Evolutionary conservation across 73 alveolate genomes (phyloP).

Genomic region (Symbiodinium natans): DNA sequence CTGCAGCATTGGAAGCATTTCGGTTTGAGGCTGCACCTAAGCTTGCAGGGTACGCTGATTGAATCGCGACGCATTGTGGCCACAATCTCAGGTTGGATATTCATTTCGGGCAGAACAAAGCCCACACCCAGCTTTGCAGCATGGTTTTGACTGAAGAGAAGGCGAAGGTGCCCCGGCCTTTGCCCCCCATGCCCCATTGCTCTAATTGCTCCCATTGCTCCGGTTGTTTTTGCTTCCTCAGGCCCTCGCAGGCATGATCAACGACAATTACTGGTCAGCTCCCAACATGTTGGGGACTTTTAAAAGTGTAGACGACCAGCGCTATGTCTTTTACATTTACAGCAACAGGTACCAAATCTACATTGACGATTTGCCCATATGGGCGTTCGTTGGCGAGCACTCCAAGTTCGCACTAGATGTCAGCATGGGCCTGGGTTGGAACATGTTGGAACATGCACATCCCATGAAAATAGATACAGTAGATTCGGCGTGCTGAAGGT

Average conservation of each 20-base stretch:
- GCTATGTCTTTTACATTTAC: background rate
- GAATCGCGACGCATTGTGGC: background rate
- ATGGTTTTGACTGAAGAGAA: conserved; percentile 54
- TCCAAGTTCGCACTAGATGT: conserved; percentile 91
- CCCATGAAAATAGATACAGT: too few relatives aligned
- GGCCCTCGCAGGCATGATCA: conserved; percentile 69
- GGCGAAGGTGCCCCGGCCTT: conserved; percentile 69
- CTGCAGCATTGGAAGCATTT: background rate
- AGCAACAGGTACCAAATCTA: conserved; percentile 81
- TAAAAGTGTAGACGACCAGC: background rate
- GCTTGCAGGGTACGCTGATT: background rate
- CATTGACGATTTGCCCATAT: conserved; percentile 95
- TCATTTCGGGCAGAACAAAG: conserved; percentile 77
- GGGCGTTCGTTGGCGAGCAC: conserved; percentile 95
- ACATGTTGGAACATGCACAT: too few relatives aligned
- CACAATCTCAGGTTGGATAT: conserved; percentile 59
- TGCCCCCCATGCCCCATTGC: too few relatives aligned
- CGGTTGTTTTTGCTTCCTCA: background rate
- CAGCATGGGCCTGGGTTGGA: conserved; percentile 11
- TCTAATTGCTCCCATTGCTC: background rate
- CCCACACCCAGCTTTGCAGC: conserved; percentile 80
- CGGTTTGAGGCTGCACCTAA: background rate
- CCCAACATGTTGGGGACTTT: background rate
- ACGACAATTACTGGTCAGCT: conserved; percentile 82
- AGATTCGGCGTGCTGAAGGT: background rate